Evolutionary conservation across 75 land plant species (phyloP).

Genomic region (Gnetum montanum): DNA sequence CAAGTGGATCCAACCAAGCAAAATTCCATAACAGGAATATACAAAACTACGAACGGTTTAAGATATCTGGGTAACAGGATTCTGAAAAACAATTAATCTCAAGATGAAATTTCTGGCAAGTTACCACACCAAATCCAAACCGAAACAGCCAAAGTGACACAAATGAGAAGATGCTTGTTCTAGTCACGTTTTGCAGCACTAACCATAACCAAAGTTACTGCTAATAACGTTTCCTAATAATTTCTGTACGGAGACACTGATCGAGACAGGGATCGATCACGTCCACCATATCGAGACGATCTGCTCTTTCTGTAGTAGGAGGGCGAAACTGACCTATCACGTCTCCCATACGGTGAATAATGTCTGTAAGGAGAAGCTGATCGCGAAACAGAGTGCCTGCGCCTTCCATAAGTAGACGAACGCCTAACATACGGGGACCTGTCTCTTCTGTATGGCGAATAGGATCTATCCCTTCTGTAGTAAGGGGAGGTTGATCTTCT

Average conservation of each 20-base stretch:
- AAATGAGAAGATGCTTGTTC: neutral
- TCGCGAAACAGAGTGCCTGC: conserved; percentile 15
- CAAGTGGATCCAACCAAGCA: no score
- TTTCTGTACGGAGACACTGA: neutral
- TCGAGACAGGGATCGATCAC: neutral
- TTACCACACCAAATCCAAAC: no score
- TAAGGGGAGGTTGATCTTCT: conserved; percentile 28
- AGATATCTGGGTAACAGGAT: no score
- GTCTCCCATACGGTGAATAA: conserved; percentile 23
- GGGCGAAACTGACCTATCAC: conserved; percentile 4
- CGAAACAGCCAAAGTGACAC: no score
- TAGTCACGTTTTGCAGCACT: neutral
- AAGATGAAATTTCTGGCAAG: no score
- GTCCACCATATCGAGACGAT: neutral
- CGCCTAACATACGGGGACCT: no score
- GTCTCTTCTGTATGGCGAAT: conserved; percentile 6
- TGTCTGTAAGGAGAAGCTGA: conserved; percentile 20
- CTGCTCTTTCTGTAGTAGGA: neutral
- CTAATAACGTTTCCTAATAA: neutral
- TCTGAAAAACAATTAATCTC: no score
- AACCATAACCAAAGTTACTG: neutral
- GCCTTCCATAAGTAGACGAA: conserved; percentile 12
- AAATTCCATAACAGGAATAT: no score
- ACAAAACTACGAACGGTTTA: no score
- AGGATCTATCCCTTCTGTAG: neutral